phyloP scores from a whole-genome alignment of 306 rosid species.

The Sicyos baderoa region DNA sequence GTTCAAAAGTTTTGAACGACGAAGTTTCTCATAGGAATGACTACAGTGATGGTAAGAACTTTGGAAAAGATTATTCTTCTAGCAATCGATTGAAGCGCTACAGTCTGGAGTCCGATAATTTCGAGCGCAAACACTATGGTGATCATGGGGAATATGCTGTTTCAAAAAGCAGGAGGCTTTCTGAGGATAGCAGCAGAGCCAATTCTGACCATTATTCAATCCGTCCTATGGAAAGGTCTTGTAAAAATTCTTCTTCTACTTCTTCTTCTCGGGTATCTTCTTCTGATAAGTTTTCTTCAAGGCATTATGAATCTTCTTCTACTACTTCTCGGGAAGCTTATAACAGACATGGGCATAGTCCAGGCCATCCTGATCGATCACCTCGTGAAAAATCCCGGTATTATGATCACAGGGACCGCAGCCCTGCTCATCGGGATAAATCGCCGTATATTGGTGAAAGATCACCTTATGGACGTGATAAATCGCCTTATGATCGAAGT shows the following conservation, averaged over 20 bases:
- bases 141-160: conserved; percentile 44
- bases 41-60: conserved; percentile 61
- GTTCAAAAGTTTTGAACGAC: conserved; percentile 78
- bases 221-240: conserved; percentile 58
- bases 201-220: conserved; percentile 55
- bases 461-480: background rate
- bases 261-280: conserved; percentile 31
- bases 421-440: conserved; percentile 39
- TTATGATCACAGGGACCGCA: conserved; percentile 62
- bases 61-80: conserved; percentile 50
- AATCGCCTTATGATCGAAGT: conserved; percentile 64
- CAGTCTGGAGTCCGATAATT: conserved; percentile 49
- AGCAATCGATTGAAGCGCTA: conserved; percentile 72
- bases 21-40: conserved; percentile 45
- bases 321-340: conserved; percentile 46
- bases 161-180: conserved; percentile 60
- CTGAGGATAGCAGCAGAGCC: conserved; percentile 54
- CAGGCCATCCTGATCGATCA: conserved; percentile 78
- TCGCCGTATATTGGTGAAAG: conserved; percentile 34
- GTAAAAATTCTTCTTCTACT: conserved; percentile 40
- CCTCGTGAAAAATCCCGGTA: conserved; percentile 62
- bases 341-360: conserved; percentile 80
- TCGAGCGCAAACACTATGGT: conserved; percentile 62
- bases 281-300: conserved; percentile 53
- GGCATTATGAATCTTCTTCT: conserved; percentile 66